Evolutionary conservation across 768 basidiomycete genomes (phyloP).

Genomic region (Sporobolomyces roseus): DNA sequence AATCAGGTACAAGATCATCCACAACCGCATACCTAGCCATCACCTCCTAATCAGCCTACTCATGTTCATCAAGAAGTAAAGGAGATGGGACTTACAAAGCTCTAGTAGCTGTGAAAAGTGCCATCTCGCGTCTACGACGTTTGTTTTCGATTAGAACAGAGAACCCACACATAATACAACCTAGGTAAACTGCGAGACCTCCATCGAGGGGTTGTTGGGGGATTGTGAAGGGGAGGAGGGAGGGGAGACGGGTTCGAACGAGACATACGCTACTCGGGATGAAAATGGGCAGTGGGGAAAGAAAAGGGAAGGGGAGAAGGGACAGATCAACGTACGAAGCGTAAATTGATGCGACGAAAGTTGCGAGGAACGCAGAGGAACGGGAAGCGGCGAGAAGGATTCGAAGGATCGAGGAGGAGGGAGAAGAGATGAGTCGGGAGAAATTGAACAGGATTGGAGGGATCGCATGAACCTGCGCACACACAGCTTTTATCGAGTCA

Average conservation of each 20-base stretch:
- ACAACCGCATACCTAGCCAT: constrained; percentile 37
- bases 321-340: constrained; percentile 19
- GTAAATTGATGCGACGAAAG: constrained; percentile 41
- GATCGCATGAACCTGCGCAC: constrained; percentile 36
- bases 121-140: constrained; percentile 41
- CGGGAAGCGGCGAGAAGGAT: constrained; percentile 38
- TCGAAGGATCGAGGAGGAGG: constrained; percentile 7
- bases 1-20: constrained; percentile 31
- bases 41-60: neutral
- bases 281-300: neutral
- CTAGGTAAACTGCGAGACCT: constrained; percentile 32
- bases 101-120: constrained; percentile 38
- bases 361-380: constrained; percentile 43
- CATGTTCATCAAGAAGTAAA: neutral
- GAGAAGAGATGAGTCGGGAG: constrained; percentile 7
- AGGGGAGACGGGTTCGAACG: constrained; percentile 39
- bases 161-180: constrained; percentile 21
- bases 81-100: constrained; percentile 30
- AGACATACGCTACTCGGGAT: constrained; percentile 38
- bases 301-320: neutral
- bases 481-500: too few species aligned
- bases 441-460: constrained; percentile 40
- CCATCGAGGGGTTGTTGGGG: constrained; percentile 29
- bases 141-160: constrained; percentile 42
- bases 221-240: neutral